Conservation (phyloP, 495 filamentous ascomycete genomes). For the Aspergillus baeticus region DNA sequence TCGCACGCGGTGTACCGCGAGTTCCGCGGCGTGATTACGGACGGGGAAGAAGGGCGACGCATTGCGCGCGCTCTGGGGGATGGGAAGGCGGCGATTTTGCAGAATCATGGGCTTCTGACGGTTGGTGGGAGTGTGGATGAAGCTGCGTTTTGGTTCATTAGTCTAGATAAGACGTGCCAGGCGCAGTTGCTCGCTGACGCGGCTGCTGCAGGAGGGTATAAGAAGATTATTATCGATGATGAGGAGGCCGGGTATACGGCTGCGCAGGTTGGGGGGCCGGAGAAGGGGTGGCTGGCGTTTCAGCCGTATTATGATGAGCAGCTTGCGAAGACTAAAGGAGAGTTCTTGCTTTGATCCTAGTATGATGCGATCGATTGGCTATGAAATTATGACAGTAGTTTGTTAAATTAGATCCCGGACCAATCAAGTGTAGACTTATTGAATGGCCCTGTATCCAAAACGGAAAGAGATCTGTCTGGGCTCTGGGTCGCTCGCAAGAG, state of each 20-base stretch:
- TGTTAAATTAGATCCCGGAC: too few relatives aligned
- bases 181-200: constrained; percentile 58
- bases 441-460: too few relatives aligned
- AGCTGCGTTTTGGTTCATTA: constrained; percentile 60
- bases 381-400: too few relatives aligned
- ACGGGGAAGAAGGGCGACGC: constrained; percentile 51
- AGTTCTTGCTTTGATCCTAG: neutral
- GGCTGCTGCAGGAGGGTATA: constrained; percentile 42
- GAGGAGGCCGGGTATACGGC: constrained; percentile 49
- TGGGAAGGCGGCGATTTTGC: constrained; percentile 53
- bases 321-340: constrained; percentile 12
- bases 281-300: constrained; percentile 24
- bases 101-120: constrained; percentile 60
- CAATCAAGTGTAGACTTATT: too few relatives aligned
- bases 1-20: constrained; percentile 41
- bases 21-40: constrained; percentile 50
- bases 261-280: constrained; percentile 25
- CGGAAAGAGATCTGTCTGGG: too few relatives aligned
- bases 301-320: constrained; percentile 22
- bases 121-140: constrained; percentile 54
- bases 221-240: constrained; percentile 50
- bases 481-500: too few relatives aligned
- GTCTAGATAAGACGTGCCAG: constrained; percentile 58
- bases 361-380: too few relatives aligned
- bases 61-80: constrained; percentile 52